Base-by-base conservation (phyloP, 441 rosid genomes). In the Metrosideros polymorpha region DNA sequence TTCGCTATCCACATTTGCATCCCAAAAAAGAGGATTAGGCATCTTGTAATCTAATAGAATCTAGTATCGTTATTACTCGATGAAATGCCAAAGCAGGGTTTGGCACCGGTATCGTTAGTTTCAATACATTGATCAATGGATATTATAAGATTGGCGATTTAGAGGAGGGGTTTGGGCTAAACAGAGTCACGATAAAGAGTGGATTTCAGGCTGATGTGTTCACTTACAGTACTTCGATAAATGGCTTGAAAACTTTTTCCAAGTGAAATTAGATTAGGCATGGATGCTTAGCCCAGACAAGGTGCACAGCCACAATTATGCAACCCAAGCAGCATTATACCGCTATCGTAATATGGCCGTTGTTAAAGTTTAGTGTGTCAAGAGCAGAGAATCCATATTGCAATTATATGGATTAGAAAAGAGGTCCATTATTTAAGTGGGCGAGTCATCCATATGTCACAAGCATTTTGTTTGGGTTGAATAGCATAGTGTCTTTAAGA, bases 51-150 rank as follows among this genome's bases (percentile, higher is more conserved):
- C 8, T 18, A 52, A 52, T 6, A 6, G 22, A 51, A 52, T 52
- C 22, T 52, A 52, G 54, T 18, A n/a, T n/a, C n/a, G 83, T 85
- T 56, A 85, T 86, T 94, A 91, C 94, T 96, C 55, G 92, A 95
- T 88, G 97, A 93, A 91, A 92, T 96, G 42, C 71, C 88, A 15
- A 92, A 88, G 57, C 50, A 93, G 57, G 85, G 91, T 85, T 86
- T 94, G 89, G 86, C 82, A 47, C 94, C 93, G 88, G 93, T 0
- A 93, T 90, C 25, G 95, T 96, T 85, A 95, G 95, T 90, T 96
- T 92, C 88, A 96, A 96, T 88, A 95, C 95, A 84, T 91, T 95
- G 94, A 94, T 95, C 43, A 93, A 92, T 86, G 97, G 96, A 6
- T 91, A 91, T 54, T 95, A 98, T 85, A 96, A 93, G 55, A 85